A percentile compares a stretch with the other conserved stretches of the same genome.
phyloP scores from a whole-genome alignment of 495 filamentous ascomycete genomes.

The Jackrogersella minutella region DNA sequence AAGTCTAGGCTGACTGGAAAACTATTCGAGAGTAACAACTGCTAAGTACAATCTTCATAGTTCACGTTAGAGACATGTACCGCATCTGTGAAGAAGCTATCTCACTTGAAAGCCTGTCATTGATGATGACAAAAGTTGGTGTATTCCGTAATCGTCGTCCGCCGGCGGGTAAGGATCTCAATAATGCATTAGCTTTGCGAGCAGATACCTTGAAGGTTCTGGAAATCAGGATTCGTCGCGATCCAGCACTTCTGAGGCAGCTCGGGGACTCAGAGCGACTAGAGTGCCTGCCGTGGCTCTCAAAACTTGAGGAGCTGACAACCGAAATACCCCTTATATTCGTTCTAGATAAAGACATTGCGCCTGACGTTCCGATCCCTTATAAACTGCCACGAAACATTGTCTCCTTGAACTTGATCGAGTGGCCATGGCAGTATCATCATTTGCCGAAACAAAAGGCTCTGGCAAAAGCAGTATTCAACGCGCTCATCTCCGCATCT shows the following conservation, averaged over 20 bases:
- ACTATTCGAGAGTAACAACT: not conserved
- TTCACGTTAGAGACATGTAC: slow-evolving; percentile 4
- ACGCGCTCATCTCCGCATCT: not conserved
- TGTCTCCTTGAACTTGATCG: not conserved
- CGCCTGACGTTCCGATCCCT: not conserved
- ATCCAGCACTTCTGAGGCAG: not conserved
- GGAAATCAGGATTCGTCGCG: slow-evolving; percentile 13
- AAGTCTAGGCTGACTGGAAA: not conserved
- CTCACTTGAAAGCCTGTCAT: slow-evolving; percentile 9
- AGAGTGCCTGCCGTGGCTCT: not conserved
- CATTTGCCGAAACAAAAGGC: not conserved
- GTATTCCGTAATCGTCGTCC: not conserved
- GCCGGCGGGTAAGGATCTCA: slow-evolving; percentile 2
- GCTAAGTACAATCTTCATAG: slow-evolving; percentile 1
- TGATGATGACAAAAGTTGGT: not conserved
- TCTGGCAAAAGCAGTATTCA: not conserved
- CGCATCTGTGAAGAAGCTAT: not conserved
- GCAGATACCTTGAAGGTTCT: slow-evolving; percentile 16
- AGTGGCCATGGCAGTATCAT: not conserved
- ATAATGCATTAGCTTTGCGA: not conserved
- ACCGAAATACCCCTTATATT: slow-evolving; percentile 15
- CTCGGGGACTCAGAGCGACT: not conserved
- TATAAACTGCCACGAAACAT: slow-evolving; percentile 12
- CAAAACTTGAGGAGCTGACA: slow-evolving; percentile 9
- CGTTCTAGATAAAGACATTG: not conserved